Evolutionary conservation across 2,329 filamentous ascomycete species (phyloP).

Genomic region (Diaporthe capsici): DNA sequence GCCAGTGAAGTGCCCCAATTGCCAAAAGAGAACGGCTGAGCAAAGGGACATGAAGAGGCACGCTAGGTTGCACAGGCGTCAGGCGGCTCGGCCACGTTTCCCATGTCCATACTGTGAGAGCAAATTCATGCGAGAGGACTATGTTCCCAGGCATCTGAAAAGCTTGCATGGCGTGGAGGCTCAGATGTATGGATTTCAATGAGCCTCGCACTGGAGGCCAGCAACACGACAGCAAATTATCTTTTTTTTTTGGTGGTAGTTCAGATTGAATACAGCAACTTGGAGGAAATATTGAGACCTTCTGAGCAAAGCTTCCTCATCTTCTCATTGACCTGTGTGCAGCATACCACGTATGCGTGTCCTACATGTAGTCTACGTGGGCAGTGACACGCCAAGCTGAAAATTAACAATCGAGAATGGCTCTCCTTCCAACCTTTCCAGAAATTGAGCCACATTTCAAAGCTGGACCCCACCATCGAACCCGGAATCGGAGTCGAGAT

Average conservation of each 20-base stretch:
- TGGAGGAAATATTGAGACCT: background rate
- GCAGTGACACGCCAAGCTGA: background rate
- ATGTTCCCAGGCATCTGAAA: background rate
- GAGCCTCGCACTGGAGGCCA: too few relatives aligned
- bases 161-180: background rate
- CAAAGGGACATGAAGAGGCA: constrained; percentile 12
- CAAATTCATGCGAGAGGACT: background rate
- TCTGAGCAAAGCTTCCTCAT: background rate
- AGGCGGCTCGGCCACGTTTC: background rate
- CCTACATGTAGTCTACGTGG: too few relatives aligned
- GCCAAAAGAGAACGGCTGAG: background rate
- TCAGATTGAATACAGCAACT: background rate
- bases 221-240: background rate
- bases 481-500: background rate
- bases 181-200: background rate
- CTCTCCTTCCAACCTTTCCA: background rate
- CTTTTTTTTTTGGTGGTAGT: background rate
- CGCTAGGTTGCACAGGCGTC: background rate
- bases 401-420: background rate
- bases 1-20: constrained; percentile 2
- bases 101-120: background rate
- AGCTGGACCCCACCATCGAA: background rate
- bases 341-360: too few relatives aligned
- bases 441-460: background rate
- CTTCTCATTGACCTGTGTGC: background rate